Percentiles rank a stretch among this genome's conserved stretches.
Evolutionary conservation across 2,329 filamentous ascomycete species (phyloP).

Genomic region (Aspergillus chevalieri): DNA sequence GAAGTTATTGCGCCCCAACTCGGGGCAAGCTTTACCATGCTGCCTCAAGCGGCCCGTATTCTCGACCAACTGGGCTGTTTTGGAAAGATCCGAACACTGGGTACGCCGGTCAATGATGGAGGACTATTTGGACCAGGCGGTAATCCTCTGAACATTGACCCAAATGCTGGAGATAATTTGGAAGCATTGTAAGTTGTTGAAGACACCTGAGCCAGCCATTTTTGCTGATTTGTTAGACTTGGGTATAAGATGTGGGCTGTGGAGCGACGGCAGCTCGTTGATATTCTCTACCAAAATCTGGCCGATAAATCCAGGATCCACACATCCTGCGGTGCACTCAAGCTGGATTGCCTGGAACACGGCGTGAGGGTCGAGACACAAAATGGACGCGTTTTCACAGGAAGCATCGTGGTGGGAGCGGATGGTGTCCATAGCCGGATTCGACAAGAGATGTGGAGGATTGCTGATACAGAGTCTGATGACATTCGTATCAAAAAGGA

Average conservation of each 20-base stretch:
- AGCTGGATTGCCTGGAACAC: constrained; percentile 8
- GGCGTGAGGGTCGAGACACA: constrained; percentile 25
- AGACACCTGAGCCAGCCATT: neutral
- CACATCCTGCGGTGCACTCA: constrained; percentile 18
- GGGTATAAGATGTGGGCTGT: constrained; percentile 19
- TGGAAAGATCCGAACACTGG: constrained; percentile 14
- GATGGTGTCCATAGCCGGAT: constrained; percentile 41
- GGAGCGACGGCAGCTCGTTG: constrained; percentile 32
- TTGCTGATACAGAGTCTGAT: constrained; percentile 9
- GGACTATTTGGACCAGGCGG: constrained; percentile 6
- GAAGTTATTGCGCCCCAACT: constrained; percentile 30
- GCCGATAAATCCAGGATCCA: constrained; percentile 24
- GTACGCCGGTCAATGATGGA: neutral
- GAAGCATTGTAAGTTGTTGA: neutral
- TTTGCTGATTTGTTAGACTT: neutral
- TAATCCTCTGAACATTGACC: neutral
- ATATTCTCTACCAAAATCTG: constrained; percentile 26
- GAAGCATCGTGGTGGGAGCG: constrained; percentile 37
- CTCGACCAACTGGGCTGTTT: constrained; percentile 47
- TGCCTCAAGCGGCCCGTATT: constrained; percentile 40
- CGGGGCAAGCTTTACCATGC: constrained; percentile 45
- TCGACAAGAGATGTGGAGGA: constrained; percentile 28
- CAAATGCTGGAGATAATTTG: neutral
- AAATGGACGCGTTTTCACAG: constrained; percentile 29
- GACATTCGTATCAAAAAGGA: constrained; percentile 2